Percentiles rank a stretch among this genome's conserved stretches.
phyloP scores from a whole-genome alignment of 2,329 filamentous ascomycete species.

The Aquanectria penicillioides region DNA sequence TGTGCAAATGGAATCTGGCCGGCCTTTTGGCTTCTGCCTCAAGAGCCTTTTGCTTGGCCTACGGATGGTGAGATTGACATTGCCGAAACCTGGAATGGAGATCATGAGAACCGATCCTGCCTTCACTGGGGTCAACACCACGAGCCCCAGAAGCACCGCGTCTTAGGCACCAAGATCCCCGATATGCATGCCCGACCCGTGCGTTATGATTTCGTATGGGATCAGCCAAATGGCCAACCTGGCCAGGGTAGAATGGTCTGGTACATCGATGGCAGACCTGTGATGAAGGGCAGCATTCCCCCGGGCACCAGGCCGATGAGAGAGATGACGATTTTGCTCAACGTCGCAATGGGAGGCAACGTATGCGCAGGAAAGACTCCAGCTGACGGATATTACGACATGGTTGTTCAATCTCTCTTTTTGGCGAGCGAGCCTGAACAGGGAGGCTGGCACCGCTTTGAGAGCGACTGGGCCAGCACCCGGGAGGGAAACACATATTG shows the following conservation, averaged over 20 bases:
- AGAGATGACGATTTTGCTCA: conserved; percentile 66
- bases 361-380: conserved; percentile 64
- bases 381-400: conserved; percentile 63
- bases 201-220: conserved; percentile 67
- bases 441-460: conserved; percentile 66
- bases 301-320: conserved; percentile 62
- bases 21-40: conserved; percentile 69
- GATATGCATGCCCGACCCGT: conserved; percentile 59
- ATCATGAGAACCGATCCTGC: conserved; percentile 64
- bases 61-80: conserved; percentile 70
- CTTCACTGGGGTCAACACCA: conserved; percentile 68
- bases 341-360: conserved; percentile 71
- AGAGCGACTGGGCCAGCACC: conserved; percentile 56
- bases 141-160: conserved; percentile 66
- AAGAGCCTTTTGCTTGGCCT: conserved; percentile 68
- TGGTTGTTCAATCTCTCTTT: conserved; percentile 63
- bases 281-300: conserved; percentile 67
- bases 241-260: conserved; percentile 62
- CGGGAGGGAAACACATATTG: conserved; percentile 48
- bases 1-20: conserved; percentile 69
- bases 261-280: conserved; percentile 66
- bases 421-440: conserved; percentile 61
- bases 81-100: conserved; percentile 70
- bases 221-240: conserved; percentile 54
- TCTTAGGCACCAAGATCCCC: conserved; percentile 60